A percentile compares a stretch with the other conserved stretches of the same genome.
Evolutionary conservation across 305 asterid species (phyloP).

Genomic region (Rubia occidens): DNA sequence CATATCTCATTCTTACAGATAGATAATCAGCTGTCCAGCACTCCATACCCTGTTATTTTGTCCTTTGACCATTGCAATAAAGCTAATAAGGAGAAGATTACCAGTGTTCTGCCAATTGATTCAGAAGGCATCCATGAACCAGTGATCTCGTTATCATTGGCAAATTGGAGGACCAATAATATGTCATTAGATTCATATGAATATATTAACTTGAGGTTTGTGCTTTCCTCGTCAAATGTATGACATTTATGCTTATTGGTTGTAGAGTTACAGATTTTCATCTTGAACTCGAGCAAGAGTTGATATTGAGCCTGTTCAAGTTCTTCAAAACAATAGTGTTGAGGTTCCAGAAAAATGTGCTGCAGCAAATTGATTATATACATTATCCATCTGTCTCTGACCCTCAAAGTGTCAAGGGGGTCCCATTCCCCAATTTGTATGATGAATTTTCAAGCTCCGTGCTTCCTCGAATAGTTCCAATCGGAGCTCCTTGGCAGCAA

Average conservation of each 20-base stretch:
- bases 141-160: conserved; percentile 63
- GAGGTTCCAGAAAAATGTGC: conserved; percentile 51
- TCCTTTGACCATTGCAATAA: conserved; percentile 60
- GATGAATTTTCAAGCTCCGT: conserved; percentile 29
- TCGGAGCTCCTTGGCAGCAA: conserved; percentile 99
- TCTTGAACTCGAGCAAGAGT: conserved; percentile 92
- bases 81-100: conserved; percentile 38
- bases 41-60: conserved; percentile 83
- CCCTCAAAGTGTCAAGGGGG: conserved; percentile 31
- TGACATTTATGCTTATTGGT: conserved; percentile 19
- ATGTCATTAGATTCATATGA: conserved; percentile 68
- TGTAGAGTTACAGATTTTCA: conserved; percentile 78
- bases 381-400: conserved; percentile 43
- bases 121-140: conserved; percentile 50
- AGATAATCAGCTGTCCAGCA: conserved; percentile 71
- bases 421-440: conserved; percentile 24
- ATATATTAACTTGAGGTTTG: conserved; percentile 75
- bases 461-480: conserved; percentile 61
- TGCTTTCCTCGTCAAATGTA: conserved; percentile 14
- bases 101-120: conserved; percentile 33
- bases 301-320: conserved; percentile 65
- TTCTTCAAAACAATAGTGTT: conserved; percentile 53
- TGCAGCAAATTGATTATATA: conserved; percentile 41
- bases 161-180: conserved; percentile 83
- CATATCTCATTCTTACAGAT: conserved; percentile 69